Evolutionary conservation across 257 asterid genomes (phyloP).

Genomic region (Lavandula angustifolia): DNA sequence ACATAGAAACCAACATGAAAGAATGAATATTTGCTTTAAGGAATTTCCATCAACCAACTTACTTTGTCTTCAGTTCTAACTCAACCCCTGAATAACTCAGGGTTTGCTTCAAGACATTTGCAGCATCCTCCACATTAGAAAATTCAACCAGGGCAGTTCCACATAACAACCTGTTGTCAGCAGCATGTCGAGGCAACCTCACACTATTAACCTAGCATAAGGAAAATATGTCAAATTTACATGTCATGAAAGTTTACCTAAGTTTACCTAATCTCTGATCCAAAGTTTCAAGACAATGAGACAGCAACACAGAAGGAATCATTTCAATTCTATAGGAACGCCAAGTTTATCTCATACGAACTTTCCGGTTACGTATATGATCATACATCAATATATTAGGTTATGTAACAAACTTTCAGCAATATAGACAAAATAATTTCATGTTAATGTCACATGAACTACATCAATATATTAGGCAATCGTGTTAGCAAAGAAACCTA

Average conservation of each 20-base stretch:
- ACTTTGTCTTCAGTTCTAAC: constrained; percentile 83
- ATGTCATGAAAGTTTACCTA: neutral
- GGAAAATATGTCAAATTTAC: constrained; percentile 16
- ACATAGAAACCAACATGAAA: constrained; percentile 15
- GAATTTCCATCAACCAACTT: constrained; percentile 31
- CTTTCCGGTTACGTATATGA: neutral
- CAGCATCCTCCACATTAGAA: constrained; percentile 81
- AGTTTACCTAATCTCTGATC: neutral
- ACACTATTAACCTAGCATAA: constrained; percentile 84
- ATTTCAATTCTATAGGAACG: neutral
- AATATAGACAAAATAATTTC: too few relatives aligned
- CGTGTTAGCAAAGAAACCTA: neutral
- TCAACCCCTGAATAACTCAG: constrained; percentile 72
- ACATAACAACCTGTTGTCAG: constrained; percentile 73
- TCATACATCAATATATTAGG: neutral
- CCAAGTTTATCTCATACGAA: neutral
- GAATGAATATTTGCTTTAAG: neutral
- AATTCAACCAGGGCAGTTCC: constrained; percentile 94
- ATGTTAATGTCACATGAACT: too few relatives aligned
- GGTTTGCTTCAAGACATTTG: constrained; percentile 61
- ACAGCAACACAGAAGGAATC: neutral
- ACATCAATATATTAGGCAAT: neutral
- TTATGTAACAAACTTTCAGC: too few relatives aligned
- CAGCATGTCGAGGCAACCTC: constrained; percentile 95
- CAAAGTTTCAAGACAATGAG: neutral